Percentiles rank a stretch among this genome's conserved stretches.
These are phyloP conservation scores for Nannizziopsis barbatae DNA, from an alignment of 2,329 filamentous ascomycete genomes.

Conservation along the genomic window DNA sequence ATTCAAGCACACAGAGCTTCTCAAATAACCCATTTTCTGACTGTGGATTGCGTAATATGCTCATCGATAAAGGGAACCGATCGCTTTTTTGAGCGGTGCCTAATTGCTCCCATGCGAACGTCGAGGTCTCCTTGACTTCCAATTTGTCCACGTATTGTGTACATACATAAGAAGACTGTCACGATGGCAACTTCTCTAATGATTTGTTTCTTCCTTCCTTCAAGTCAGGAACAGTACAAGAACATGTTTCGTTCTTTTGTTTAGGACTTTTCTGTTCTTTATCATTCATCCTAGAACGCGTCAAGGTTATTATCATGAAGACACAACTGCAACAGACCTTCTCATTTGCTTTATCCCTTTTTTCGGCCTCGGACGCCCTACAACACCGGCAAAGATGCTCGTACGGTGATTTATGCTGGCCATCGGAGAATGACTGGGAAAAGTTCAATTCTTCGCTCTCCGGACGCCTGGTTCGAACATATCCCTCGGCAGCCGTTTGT, in stretches of 20 bases:
- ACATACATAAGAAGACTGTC: too few species aligned
- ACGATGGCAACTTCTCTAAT: too few species aligned
- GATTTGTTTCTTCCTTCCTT: too few species aligned
- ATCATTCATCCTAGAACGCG: neutral
- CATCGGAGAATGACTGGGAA: constrained; percentile 12
- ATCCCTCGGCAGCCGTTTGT: constrained; percentile 16
- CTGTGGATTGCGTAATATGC: too few species aligned
- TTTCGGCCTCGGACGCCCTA: constrained; percentile 13
- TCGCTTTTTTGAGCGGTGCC: too few species aligned
- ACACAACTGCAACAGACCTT: neutral
- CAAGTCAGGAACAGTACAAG: neutral
- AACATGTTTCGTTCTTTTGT: neutral
- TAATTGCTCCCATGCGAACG: too few species aligned
- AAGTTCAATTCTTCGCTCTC: constrained; percentile 15
- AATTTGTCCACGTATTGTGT: too few species aligned
- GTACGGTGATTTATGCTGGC: constrained; percentile 17
- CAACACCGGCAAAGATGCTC: constrained; percentile 12
- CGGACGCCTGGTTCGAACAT: constrained; percentile 13
- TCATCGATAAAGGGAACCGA: too few species aligned
- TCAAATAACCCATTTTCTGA: too few species aligned
- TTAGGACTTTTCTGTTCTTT: too few species aligned
- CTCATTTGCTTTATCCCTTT: neutral
- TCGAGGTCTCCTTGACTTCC: too few species aligned
- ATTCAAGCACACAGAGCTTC: too few species aligned
- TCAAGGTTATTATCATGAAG: constrained; percentile 15